Evolutionary conservation across 202 grass and related monocot species (phyloP).

Genomic region (Cymbopogon flexuosus): DNA sequence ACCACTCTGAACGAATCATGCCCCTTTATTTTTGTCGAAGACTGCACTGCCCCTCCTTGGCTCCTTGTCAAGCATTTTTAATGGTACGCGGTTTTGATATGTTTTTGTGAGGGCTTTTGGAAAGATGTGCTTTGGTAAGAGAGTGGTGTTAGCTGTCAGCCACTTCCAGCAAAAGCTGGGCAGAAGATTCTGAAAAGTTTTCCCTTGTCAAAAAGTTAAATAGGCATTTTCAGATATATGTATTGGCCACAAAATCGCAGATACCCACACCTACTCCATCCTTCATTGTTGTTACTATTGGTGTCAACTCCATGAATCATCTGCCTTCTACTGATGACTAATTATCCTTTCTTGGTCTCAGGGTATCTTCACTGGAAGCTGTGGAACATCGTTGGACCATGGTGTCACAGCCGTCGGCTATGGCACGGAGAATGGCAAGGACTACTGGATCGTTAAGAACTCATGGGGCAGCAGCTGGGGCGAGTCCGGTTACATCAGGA

Average conservation of each 20-base stretch:
- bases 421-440: slow-evolving; percentile 60
- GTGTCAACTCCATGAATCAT: neutral
- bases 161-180: neutral
- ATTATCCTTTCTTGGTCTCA: slow-evolving; percentile 8
- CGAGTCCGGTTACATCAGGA: slow-evolving; percentile 58
- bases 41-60: neutral
- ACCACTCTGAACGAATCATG: slow-evolving; percentile 5
- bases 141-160: slow-evolving; percentile 29
- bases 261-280: neutral
- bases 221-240: neutral
- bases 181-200: neutral
- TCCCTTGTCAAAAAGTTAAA: neutral
- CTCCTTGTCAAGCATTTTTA: slow-evolving; percentile 24
- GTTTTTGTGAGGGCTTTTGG: neutral
- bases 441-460: slow-evolving; percentile 93
- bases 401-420: slow-evolving; percentile 66
- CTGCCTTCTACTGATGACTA: neutral
- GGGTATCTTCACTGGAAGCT: slow-evolving; percentile 73
- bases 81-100: neutral
- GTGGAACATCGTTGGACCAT: slow-evolving; percentile 64
- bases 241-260: neutral
- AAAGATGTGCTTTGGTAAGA: neutral
- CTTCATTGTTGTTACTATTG: neutral
- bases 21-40: neutral
- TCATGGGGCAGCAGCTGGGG: slow-evolving; percentile 72